A percentile compares a stretch with the other conserved stretches of the same genome.
phyloP scores from a whole-genome alignment of 2,329 filamentous ascomycete genomes.

The Sporothrix pallida region DNA sequence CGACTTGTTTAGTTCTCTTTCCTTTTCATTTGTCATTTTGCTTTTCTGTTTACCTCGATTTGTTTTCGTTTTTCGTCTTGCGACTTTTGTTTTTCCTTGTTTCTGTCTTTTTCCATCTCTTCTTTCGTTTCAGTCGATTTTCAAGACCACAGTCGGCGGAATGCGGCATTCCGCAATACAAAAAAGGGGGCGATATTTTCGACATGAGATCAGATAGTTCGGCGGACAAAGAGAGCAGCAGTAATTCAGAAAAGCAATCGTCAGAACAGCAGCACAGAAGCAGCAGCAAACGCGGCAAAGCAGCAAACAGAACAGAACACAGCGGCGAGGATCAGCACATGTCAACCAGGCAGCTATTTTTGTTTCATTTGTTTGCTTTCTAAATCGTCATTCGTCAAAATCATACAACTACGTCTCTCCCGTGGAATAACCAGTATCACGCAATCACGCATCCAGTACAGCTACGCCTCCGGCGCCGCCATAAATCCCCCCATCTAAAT shows the following conservation, averaged over 20 bases:
- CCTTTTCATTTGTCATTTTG: slow-evolving; percentile 18
- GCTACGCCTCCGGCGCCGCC: background rate
- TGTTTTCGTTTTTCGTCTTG: background rate
- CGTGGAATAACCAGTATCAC: slow-evolving; percentile 23
- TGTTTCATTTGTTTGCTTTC: slow-evolving; percentile 25
- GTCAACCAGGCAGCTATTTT: slow-evolving; percentile 21
- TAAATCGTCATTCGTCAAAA: slow-evolving; percentile 26
- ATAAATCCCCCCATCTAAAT: background rate
- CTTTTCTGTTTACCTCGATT: slow-evolving; percentile 9
- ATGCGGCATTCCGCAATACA: slow-evolving; percentile 22
- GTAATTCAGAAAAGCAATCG: slow-evolving; percentile 32
- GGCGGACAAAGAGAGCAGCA: slow-evolving; percentile 36
- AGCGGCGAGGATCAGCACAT: slow-evolving; percentile 30
- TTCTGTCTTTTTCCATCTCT: slow-evolving; percentile 1
- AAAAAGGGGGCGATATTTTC: slow-evolving; percentile 33
- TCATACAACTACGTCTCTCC: background rate
- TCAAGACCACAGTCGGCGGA: slow-evolving; percentile 30
- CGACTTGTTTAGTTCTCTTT: slow-evolving; percentile 28
- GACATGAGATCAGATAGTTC: slow-evolving; percentile 36
- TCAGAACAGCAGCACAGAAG: slow-evolving; percentile 16
- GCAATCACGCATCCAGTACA: background rate
- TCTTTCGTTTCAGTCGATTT: slow-evolving; percentile 25
- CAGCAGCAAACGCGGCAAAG: slow-evolving; percentile 12
- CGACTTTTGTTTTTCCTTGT: background rate
- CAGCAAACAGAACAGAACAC: slow-evolving; percentile 15